These are phyloP conservation scores for Oidium heveae DNA, from an alignment of 2,329 filamentous ascomycete genomes.

Conservation along the genomic window DNA sequence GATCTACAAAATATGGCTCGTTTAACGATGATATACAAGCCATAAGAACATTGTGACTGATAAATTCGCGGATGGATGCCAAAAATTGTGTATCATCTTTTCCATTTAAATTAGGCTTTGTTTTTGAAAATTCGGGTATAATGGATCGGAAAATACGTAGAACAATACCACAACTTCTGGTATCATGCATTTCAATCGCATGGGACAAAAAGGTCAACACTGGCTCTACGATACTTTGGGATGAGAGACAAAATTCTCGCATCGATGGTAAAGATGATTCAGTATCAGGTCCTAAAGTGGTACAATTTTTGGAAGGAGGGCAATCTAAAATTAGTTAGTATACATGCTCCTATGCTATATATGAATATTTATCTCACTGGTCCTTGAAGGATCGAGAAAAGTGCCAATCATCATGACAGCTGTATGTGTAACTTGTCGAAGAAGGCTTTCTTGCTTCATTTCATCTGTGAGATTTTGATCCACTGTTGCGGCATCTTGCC, in stretches of 20 bases:
- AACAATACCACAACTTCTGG: conserved; percentile 64
- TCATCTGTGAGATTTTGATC: conserved; percentile 72
- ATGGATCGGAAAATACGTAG: conserved; percentile 69
- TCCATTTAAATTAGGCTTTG: conserved; percentile 8
- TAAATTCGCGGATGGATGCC: conserved; percentile 60
- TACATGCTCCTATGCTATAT: not conserved
- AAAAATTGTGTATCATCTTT: conserved; percentile 19
- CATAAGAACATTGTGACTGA: conserved; percentile 68
- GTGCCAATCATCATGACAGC: conserved; percentile 80
- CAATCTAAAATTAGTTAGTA: not conserved
- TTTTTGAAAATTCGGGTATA: conserved; percentile 44
- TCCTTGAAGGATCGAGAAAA: conserved; percentile 46
- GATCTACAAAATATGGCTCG: conserved; percentile 88
- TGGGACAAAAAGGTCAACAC: conserved; percentile 82
- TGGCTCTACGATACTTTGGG: conserved; percentile 58
- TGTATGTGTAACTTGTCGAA: conserved; percentile 77
- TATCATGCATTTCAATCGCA: conserved; percentile 70
- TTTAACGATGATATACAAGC: conserved; percentile 77
- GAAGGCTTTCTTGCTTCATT: conserved; percentile 93
- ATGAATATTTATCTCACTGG: not conserved
- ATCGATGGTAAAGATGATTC: conserved; percentile 26
- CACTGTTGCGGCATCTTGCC: conserved; percentile 34
- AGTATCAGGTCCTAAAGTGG: conserved; percentile 3
- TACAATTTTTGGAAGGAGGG: conserved; percentile 5
- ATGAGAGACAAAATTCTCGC: conserved; percentile 59